Evolutionary conservation across 768 basidiomycete species (phyloP), one percentile per base, ranked within the genome.

Genomic region (Lactifluus volemus): DNA sequence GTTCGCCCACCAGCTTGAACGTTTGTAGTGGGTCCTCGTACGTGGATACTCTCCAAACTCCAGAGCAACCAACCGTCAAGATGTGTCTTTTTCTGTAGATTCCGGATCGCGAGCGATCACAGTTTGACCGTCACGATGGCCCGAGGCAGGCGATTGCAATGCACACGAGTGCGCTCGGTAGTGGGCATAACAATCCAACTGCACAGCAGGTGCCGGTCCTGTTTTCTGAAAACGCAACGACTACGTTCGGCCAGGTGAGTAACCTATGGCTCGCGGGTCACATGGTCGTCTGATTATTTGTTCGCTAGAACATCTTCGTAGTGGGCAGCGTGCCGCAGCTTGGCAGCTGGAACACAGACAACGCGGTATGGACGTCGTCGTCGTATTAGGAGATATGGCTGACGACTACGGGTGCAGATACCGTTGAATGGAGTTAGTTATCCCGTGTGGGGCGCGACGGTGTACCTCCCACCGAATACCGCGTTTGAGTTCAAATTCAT

Each of bases 321-420:
- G 76, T 77, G 25, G 84, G 84, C 1, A 83, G 81, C 60, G 73
- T 84, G 38, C 66, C 80, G 1, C 77, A 84, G 65, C 74, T 85
- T 2, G 81, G 81, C 8, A 73, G 62, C 8, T 86, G 84, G 84
- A 68, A 68, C 34, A 72, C 83, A 25, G 25, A 25, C 25, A 25
- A 25, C 25, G 25, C 25, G 25, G 25, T 25, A 25, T 25, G 25
- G 25, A 25, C 25, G 25, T 25, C 25, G 25, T 25, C 25, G 25
- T 25, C 25, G 25, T 25, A 25, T 25, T 25, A 25, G 25, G 25
- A 25, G 25, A 25, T 25, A 25, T 25, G 25, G 25, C 25, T 25
- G 25, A 25, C 25, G 25, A 25, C 25, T 25, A 25, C 25, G 25
- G 25, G 25, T 25, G 25, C 2, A 25, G 25, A 25, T 25, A 25